Conservation (phyloP, 306 rosid genomes). For the Castanea mollissima region DNA sequence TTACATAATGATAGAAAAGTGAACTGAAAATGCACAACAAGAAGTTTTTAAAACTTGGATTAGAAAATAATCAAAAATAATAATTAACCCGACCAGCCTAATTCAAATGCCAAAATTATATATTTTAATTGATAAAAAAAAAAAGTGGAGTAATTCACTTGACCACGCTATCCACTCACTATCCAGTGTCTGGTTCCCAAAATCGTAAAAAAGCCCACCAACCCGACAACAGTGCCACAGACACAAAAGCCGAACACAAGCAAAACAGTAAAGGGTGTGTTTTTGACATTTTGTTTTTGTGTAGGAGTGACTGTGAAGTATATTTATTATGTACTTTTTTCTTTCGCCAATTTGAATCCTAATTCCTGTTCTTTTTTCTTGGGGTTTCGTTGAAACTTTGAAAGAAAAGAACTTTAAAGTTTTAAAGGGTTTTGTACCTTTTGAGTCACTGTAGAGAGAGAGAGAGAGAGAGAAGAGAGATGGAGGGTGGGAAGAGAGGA, state of each 20-base stretch:
- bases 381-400: constrained; percentile 1
- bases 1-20: too few species aligned
- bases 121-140: too few species aligned
- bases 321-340: not conserved
- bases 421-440: not conserved
- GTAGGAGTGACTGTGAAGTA: not conserved
- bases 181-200: too few species aligned
- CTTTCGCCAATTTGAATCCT: not conserved
- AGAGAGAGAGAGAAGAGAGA: constrained; percentile 14
- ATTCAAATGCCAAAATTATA: too few species aligned
- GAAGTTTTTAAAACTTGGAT: too few species aligned
- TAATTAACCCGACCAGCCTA: too few species aligned
- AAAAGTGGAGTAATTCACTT: too few species aligned
- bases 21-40: too few species aligned
- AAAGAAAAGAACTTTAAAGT: not conserved
- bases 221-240: constrained; percentile 1
- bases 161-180: not conserved
- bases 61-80: too few species aligned
- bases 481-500: constrained; percentile 63
- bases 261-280: not conserved
- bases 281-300: not conserved
- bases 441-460: not conserved
- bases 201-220: not conserved
- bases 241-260: not conserved
- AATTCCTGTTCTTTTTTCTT: not conserved